phyloP scores from a whole-genome alignment of 805 yeast species.

The Hanseniaspora vineae region DNA sequence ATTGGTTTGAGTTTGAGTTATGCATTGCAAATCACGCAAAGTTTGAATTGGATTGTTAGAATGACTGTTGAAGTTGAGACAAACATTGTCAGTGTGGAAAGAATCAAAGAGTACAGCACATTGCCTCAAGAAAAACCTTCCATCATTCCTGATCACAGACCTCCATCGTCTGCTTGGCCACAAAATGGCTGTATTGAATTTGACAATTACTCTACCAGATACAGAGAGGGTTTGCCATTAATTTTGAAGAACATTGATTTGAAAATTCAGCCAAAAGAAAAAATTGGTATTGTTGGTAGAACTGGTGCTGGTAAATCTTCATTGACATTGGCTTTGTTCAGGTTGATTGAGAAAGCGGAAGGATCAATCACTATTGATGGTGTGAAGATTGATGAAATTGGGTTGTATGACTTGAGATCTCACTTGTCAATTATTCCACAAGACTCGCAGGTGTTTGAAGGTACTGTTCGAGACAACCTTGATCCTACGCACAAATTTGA shows the following conservation, averaged over 20 bases:
- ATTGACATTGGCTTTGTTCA: slow-evolving; percentile 67
- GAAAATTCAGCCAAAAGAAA: slow-evolving; percentile 59
- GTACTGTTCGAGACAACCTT: slow-evolving; percentile 70
- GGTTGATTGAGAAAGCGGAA: slow-evolving; percentile 65
- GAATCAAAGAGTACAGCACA: slow-evolving; percentile 78
- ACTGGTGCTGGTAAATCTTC: slow-evolving; percentile 96
- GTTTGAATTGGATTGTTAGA: slow-evolving; percentile 94
- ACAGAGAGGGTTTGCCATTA: slow-evolving; percentile 69
- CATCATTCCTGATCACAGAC: slow-evolving; percentile 49
- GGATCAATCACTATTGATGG: slow-evolving; percentile 69
- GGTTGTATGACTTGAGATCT: slow-evolving; percentile 66
- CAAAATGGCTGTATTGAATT: slow-evolving; percentile 51
- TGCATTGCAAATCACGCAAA: slow-evolving; percentile 84
- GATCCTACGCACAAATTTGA: slow-evolving; percentile 63
- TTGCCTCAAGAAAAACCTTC: slow-evolving; percentile 78
- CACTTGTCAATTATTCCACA: slow-evolving; percentile 81
- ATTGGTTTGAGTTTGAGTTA: slow-evolving; percentile 91
- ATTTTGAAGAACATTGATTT: slow-evolving; percentile 60
- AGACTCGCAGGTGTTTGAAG: slow-evolving; percentile 86
- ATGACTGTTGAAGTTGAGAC: slow-evolving; percentile 99
- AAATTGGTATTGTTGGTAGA: slow-evolving; percentile 91
- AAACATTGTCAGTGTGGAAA: slow-evolving; percentile 91
- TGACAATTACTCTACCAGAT: slow-evolving; percentile 66
- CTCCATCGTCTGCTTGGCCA: slow-evolving; percentile 60
- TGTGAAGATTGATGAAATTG: slow-evolving; percentile 50